Base-by-base conservation (phyloP, 495 filamentous ascomycete genomes). In the Podospora pseudopauciseta region DNA sequence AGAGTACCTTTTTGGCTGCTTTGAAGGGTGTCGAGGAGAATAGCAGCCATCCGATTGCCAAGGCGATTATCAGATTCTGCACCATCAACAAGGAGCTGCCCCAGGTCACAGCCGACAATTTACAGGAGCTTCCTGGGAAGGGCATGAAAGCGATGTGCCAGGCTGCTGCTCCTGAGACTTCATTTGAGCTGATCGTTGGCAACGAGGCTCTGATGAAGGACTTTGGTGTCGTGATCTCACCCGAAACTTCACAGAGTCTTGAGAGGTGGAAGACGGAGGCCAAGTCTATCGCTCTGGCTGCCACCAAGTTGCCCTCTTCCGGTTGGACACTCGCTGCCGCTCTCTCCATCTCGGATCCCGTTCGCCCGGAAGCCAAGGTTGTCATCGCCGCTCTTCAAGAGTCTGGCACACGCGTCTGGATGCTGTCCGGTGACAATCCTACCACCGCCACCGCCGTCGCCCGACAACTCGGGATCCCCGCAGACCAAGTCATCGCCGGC, bases 361-460 rank as follows among this genome's bases (percentile, higher is more conserved):
- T 97, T 70, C 91, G 95, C 3, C 87, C 89, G 4, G 92, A 96
- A 75, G 88, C 94, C 0, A 75, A 82, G 20, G 69, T 76, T 6
- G 86, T 94, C 32, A 86, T 97, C 71, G 73, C 78, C 5, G 80
- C 88, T n/a, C 88, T 98, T 5, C 85, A 88, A 65, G 77, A 85
- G 26, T 85, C 83, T 28, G 85, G 85, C 66, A 88, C 92, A 64
- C 83, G 86, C 3, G 90, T 96, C 28, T 97, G 89, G 87, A 96
- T 98, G 92, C 89, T 96, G 58, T 95, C 93, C 3, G 94, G 94
- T 18, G 94, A 98, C 77, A 91, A 91, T 69, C 83, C 84, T 1
- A 86, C 80, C 26, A 93, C 94, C 2, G 84, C 91, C n/a, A 82
- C 85, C 34, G 91, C 91, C 18, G 82, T 97, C n/a, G 94, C 91